Evolutionary conservation across 2,329 filamentous ascomycete species (phyloP).

Genomic region (Alternaria metachromatica): DNA sequence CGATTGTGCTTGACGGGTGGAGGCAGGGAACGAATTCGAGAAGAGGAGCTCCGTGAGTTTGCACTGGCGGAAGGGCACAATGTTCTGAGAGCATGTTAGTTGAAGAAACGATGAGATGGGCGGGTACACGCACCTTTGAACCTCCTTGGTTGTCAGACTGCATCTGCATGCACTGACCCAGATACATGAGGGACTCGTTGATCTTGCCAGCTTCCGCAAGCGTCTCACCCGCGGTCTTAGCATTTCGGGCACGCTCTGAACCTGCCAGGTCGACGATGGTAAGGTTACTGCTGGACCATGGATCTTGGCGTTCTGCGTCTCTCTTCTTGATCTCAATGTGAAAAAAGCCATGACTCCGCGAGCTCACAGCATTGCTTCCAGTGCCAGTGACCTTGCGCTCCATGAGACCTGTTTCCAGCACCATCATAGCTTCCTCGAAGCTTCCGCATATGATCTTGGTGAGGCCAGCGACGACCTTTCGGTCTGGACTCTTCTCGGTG

Average conservation of each 20-base stretch:
- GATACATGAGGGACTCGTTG: constrained; percentile 97
- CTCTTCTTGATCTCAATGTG: constrained; percentile 93
- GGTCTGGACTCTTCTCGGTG: constrained; percentile 84
- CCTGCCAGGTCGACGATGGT: constrained; percentile 93
- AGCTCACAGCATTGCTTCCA: constrained; percentile 90
- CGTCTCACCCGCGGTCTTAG: constrained; percentile 91
- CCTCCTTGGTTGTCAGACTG: constrained; percentile 80
- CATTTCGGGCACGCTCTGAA: constrained; percentile 90
- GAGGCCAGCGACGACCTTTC: constrained; percentile 93
- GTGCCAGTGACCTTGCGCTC: constrained; percentile 90
- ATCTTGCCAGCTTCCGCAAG: constrained; percentile 97
- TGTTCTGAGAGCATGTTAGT: constrained; percentile 47
- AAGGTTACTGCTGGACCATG: constrained; percentile 78
- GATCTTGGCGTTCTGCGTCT: constrained; percentile 59
- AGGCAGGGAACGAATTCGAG: constrained; percentile 58
- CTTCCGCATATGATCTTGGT: constrained; percentile 86
- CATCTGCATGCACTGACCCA: constrained; percentile 95
- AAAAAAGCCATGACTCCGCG: constrained; percentile 94
- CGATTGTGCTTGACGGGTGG: constrained; percentile 53
- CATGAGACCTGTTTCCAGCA: constrained; percentile 86
- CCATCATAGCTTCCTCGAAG: constrained; percentile 83
- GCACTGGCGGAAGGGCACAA: constrained; percentile 74
- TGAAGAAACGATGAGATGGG: not conserved
- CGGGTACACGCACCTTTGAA: constrained; percentile 66
- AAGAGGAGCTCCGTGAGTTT: constrained; percentile 62